Evolutionary conservation across 2,329 filamentous ascomycete genomes (phyloP), one percentile per base, ranked within the genome.

Genomic region (Penicillium sp.): DNA sequence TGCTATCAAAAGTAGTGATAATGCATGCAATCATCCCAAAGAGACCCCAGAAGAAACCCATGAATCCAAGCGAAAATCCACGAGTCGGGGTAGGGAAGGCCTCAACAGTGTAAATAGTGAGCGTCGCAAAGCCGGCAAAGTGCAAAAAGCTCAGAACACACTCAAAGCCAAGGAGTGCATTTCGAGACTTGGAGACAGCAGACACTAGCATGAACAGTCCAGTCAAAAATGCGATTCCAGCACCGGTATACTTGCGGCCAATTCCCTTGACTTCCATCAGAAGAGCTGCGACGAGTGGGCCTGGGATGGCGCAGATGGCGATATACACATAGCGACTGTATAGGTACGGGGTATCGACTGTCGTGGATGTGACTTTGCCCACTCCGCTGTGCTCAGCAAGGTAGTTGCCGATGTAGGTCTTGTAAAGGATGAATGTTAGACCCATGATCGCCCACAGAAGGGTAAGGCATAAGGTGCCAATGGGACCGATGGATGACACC

Each of bases 71-170:
- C 1, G 51, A 58, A 3, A 58, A 61, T 1, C 64, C 57, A 11
- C 63, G 58, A 5, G 55, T 53, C 0, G 56, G 53, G 1, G 60
- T 52, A 0, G 62, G 57, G 26, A 63, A 51, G 8, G 61, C 9
- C 50, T 68, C 61, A 3, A 63, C 56, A 2, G 61, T 64, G 31
- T 67, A 66, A 6, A 60, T 54, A 1, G 51, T 59, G 1, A 66
- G n/a, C 1, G 62, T 57, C 1, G 63, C 59, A 21, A 65, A 29
- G 1, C 51, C 52, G 11, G 57, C 57, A 31, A 45, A 57, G 14
- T 60, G 48, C 33, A 65, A 39, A 47, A 61, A 63, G 22, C 58
- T 58, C 1, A 66, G n/a, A 3, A 65, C 35, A 14, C 63, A 63
- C 16, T 56, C 53, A 13, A 63, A 64, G 1, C 49, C 63, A 11